Evolutionary conservation across 345 rosid species (phyloP).

Genomic region (Salix arbutifolia): DNA sequence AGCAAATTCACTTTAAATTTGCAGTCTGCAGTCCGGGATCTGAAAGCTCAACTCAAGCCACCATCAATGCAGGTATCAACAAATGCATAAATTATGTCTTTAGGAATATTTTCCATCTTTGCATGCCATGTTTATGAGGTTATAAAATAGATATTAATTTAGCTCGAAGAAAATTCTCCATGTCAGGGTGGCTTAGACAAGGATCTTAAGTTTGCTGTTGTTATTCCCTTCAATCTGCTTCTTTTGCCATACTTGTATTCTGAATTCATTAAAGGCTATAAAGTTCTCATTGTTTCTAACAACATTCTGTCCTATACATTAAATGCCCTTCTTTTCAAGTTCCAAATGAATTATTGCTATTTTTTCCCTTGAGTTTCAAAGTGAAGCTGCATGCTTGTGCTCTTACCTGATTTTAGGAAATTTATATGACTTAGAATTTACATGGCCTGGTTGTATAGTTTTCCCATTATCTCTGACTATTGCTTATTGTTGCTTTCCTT

Average conservation of each 20-base stretch:
- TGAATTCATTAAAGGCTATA: background rate
- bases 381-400: background rate
- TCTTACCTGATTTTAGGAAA: background rate
- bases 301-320: background rate
- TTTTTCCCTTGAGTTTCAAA: background rate
- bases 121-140: too few species aligned
- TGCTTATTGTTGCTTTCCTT: background rate
- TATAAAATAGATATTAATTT: too few species aligned
- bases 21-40: slow-evolving; percentile 89
- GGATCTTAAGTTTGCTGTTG: too few species aligned
- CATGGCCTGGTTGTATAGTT: background rate
- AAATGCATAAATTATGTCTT: background rate
- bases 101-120: too few species aligned
- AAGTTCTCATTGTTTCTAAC: background rate
- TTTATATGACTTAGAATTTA: background rate
- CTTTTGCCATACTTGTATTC: background rate
- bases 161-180: too few species aligned
- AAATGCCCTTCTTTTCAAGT: background rate
- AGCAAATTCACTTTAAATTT: slow-evolving; percentile 14
- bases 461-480: background rate
- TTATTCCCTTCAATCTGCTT: background rate
- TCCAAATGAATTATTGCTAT: background rate
- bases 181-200: too few species aligned
- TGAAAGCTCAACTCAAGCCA: slow-evolving; percentile 92
- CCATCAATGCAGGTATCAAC: slow-evolving; percentile 89